These are phyloP conservation scores for Aspergillus neotritici DNA, from an alignment of 2,329 filamentous ascomycete genomes.

Conservation along the genomic window DNA sequence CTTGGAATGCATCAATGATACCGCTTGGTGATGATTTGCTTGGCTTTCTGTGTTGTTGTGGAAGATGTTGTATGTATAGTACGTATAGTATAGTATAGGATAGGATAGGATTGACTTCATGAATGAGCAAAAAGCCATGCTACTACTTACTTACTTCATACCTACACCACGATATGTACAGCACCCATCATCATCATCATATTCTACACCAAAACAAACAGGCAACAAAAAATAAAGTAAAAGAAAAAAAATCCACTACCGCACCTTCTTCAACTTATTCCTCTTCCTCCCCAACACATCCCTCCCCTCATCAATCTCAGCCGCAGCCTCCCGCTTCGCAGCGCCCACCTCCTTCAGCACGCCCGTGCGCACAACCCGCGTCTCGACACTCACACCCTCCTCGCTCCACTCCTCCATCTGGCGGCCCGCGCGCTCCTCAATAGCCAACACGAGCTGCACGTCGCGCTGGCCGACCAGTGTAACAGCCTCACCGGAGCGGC, in stretches of 20 bases:
- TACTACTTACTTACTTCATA: too few species aligned
- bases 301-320: constrained; percentile 86
- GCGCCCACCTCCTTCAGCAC: constrained; percentile 80
- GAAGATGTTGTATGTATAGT: too few species aligned
- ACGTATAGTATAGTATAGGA: too few species aligned
- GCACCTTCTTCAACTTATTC: constrained; percentile 42
- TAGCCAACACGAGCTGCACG: constrained; percentile 82
- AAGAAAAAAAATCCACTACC: constrained; percentile 17
- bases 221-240: constrained; percentile 8
- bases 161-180: too few species aligned
- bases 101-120: too few species aligned
- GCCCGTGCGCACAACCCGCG: constrained; percentile 73
- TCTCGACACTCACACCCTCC: constrained; percentile 91
- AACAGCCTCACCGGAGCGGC: constrained; percentile 72
- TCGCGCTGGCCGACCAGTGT: constrained; percentile 91
- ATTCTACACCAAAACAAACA: constrained; percentile 12
- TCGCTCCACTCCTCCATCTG: constrained; percentile 81
- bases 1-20: too few species aligned
- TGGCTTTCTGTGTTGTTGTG: too few species aligned
- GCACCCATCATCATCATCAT: neutral
- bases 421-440: constrained; percentile 72
- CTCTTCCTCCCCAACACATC: constrained; percentile 82
- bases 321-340: constrained; percentile 85
- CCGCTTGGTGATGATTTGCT: too few species aligned
- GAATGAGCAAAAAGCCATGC: too few species aligned